Conservation (phyloP, 208 protist genomes). For the Porcisia deanei region DNA sequence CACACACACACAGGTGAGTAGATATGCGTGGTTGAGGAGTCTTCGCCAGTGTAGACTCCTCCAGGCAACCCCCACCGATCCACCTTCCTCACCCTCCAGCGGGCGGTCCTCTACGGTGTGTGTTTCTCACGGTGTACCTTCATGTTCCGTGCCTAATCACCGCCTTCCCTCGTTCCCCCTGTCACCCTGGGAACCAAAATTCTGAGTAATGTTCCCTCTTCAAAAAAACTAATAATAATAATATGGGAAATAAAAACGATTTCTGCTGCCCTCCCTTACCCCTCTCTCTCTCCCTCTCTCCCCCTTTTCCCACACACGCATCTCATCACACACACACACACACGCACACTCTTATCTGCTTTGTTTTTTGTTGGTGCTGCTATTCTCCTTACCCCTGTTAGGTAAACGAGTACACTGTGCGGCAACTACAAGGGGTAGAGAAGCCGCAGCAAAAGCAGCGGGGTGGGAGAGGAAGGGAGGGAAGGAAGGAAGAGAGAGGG, state of each 20-base stretch:
- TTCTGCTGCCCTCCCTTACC: no score
- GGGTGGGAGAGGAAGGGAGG: neutral
- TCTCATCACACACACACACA: neutral
- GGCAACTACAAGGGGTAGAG: neutral
- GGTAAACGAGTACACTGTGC: neutral
- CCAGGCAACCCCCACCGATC: neutral
- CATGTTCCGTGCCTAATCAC: no score
- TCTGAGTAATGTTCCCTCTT: no score
- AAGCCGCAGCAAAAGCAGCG: neutral
- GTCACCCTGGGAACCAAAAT: no score
- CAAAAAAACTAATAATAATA: no score
- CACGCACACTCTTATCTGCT: neutral
- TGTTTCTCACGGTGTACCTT: neutral
- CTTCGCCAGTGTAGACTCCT: slow-evolving; percentile 6
- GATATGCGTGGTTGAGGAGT: neutral
- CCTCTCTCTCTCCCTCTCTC: no score
- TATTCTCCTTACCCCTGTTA: no score
- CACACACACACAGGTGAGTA: no score
- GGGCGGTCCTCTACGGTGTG: neutral
- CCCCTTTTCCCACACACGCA: no score
- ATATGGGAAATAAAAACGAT: no score
- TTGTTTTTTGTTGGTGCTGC: neutral
- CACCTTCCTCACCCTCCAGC: neutral
- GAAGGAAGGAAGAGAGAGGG: neutral
- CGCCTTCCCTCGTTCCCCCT: no score